Base-by-base conservation (phyloP, 1,284 basidiomycete genomes). In the Ceratobasidium sp. region DNA sequence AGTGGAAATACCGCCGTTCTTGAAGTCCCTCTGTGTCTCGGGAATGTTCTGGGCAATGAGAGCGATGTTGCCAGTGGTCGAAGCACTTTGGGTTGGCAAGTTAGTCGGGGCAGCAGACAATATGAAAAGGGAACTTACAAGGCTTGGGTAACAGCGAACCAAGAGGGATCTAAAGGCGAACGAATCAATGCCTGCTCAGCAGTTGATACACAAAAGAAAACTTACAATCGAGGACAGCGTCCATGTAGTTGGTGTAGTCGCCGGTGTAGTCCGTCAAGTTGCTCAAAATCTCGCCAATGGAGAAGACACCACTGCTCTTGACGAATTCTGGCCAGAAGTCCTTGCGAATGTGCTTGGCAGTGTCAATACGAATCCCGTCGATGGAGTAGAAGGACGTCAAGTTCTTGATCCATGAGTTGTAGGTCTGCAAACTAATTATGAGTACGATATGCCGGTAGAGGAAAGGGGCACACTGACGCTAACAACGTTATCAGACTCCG, bases 221-320 rank as follows among this genome's bases (percentile, higher is more conserved):
- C 46, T 32, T 32, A 76, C 87, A 89, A 78, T 88, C 86, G 61
- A 89, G 81, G 35, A 87, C 79, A 30, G 85, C 83, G 74, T 84
- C 82, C 66, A 88, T 80, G 32, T 83, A 81, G 63, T 85, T 76
- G 6, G 78, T 76, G 63, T 78, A 78, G n/a, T 72, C 70, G 16
- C 77, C 75, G 0, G 76, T 76, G 50, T 78, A 78, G 57, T 72
- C 71, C 2, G 75, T 63, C 38, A 72, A 71, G n/a, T 73, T 72
- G 66, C 83, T 81, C 21, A 83, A 76, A 23, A 85, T 81, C 75
- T 85, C 84, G 4, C 84, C 84, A 58, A 85, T 76, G 4, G 81
- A 80, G 35, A 81, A 84, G 11, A 85, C 83, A 4, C 84, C 84
- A 0, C 80, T 78, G 21, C 76, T 74, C n/a, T 72, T 61, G 8